Evolutionary conservation across 495 filamentous ascomycete genomes (phyloP).

Genomic region (Penicillium angulare): DNA sequence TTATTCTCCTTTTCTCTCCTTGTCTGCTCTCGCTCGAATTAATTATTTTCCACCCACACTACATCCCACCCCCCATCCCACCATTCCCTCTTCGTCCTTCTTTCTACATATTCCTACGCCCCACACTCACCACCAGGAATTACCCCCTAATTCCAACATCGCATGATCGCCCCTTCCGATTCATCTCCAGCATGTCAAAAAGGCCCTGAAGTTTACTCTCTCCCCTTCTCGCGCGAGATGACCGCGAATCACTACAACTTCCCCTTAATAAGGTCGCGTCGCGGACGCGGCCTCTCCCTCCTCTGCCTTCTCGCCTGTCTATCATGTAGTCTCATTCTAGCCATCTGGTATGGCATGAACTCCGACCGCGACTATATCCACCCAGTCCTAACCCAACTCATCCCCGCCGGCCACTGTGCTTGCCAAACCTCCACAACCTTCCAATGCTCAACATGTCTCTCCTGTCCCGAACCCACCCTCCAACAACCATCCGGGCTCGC

Average conservation of each 20-base stretch:
- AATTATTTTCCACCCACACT: no score
- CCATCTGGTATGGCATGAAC: constrained; percentile 42
- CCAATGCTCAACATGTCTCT: constrained; percentile 39
- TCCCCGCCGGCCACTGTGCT: constrained; percentile 42
- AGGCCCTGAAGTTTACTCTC: constrained; percentile 7
- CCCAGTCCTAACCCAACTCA: constrained; percentile 37
- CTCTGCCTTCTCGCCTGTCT: constrained; percentile 23
- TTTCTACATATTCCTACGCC: constrained; percentile 1
- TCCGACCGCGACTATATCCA: constrained; percentile 38
- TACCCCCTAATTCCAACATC: not conserved
- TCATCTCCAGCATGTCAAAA: constrained; percentile 1
- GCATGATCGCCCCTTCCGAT: not conserved
- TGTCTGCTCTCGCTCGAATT: no score
- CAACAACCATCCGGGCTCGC: constrained; percentile 13
- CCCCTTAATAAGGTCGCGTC: constrained; percentile 18
- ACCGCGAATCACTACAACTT: constrained; percentile 21
- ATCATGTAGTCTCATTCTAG: constrained; percentile 15
- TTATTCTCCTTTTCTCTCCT: constrained; percentile 1
- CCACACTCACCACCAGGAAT: not conserved
- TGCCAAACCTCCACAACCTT: constrained; percentile 43
- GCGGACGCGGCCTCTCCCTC: constrained; percentile 23
- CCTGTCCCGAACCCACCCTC: constrained; percentile 23
- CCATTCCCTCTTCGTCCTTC: no score
- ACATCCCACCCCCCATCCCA: no score
- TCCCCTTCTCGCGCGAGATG: constrained; percentile 16